Evolutionary conservation across 2,329 filamentous ascomycete genomes (phyloP), one percentile per base, ranked within the genome.

Genomic region (Cladosporium sp.): DNA sequence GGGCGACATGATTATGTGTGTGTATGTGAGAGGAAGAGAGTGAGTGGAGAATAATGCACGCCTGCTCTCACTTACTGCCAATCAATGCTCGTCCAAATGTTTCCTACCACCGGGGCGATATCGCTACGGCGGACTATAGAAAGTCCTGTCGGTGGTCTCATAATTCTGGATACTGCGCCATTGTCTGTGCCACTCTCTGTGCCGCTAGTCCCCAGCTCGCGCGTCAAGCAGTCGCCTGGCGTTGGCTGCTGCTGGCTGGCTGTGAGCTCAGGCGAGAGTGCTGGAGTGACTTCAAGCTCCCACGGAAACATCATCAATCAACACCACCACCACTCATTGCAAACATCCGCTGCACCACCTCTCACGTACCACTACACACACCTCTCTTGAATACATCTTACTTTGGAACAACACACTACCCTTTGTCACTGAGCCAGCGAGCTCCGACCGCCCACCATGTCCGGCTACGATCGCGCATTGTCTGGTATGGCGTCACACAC

Each of bases 391-490:
- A 6, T 4, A 13, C 34, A 5, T 2, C 25, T 3, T 13, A 39
- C 1, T 10, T 23, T 58, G 36, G 3, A 46, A 11, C 16, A 30
- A 13, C 36, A 28, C 56, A 28, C 21, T 43, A 36, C 11, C 39
- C 28, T 69, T 54, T n/a, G 5, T 25, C 60, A 46, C 1, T 69
- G 65, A 70, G 69, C 69, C 63, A 62, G 26, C 62, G 46, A 57
- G 67, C 69, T 67, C 58, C 53, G 11, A 51, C 56, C 25, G 49
- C 56, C 56, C 73, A 79, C 56, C 68, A 91, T 96, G 92, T 97
- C 93, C 75, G 94, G 94, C 82, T 99, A 99, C 84, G 95, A 99
- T 85, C 91, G 95, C 91, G 95, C 94, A 82, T 89, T 98, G 80
- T 98, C 94, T 83, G 94, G 93, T 97, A 89, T 84, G 89, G 78